phyloP scores from a whole-genome alignment of 257 asterid species.

The Plectranthus barbatus region DNA sequence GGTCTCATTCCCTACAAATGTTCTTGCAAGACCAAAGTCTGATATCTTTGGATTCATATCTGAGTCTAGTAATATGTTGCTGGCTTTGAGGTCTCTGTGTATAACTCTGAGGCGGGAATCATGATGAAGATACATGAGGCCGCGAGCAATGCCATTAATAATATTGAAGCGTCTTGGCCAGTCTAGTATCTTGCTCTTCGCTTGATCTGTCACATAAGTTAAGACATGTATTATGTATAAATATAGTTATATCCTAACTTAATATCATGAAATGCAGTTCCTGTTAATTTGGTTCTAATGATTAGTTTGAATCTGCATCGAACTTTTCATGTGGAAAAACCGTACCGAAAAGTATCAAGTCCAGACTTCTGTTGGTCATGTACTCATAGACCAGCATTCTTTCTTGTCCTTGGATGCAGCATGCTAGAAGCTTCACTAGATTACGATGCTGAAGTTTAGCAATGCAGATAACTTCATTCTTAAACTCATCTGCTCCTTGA shows the following conservation, averaged over 20 bases:
- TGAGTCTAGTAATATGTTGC: constrained; percentile 32
- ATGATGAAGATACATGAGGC: constrained; percentile 42
- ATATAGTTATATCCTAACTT: too few relatives aligned
- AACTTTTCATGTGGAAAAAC: not conserved
- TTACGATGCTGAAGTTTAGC: constrained; percentile 36
- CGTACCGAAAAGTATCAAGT: constrained; percentile 16
- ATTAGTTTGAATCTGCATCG: too few relatives aligned
- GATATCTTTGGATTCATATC: constrained; percentile 43
- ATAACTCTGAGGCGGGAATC: constrained; percentile 39
- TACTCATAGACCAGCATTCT: constrained; percentile 29
- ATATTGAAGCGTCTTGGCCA: constrained; percentile 25
- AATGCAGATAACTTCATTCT: constrained; percentile 24
- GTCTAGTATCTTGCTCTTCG: constrained; percentile 7
- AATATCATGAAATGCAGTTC: too few relatives aligned
- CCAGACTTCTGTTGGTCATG: constrained; percentile 35
- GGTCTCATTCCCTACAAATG: constrained; percentile 20
- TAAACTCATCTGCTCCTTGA: constrained; percentile 32
- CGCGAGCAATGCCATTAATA: constrained; percentile 32
- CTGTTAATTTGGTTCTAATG: not conserved
- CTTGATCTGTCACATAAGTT: constrained; percentile 4
- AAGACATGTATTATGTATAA: not conserved
- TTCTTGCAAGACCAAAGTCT: constrained; percentile 43
- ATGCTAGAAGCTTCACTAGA: constrained; percentile 33
- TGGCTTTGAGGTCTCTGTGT: constrained; percentile 42
- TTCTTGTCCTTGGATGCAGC: constrained; percentile 25